These are phyloP conservation scores for Lolium rigidum DNA, from an alignment of 176 grass and related monocot genomes.

Conservation along the genomic window DNA sequence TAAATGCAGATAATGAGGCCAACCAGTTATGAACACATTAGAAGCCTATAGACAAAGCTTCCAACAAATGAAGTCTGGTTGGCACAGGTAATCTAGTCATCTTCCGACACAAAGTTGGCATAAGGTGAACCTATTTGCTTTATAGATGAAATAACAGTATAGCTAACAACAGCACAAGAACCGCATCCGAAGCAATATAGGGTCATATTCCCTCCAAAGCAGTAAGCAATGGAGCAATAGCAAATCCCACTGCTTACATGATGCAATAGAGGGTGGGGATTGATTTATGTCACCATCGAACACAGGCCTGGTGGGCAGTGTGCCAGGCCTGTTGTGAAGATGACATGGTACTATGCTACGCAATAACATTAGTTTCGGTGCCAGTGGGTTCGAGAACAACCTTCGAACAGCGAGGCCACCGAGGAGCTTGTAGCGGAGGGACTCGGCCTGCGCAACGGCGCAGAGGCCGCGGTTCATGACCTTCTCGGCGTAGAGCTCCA, in stretches of 20 bases:
- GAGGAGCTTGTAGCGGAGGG: slow-evolving; percentile 87
- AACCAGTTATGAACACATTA: slow-evolving; percentile 28
- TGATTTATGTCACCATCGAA: slow-evolving; percentile 75
- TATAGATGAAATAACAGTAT: slow-evolving; percentile 66
- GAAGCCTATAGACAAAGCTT: slow-evolving; percentile 40
- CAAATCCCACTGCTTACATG: background rate
- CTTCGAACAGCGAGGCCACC: slow-evolving; percentile 83
- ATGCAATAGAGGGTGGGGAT: slow-evolving; percentile 19
- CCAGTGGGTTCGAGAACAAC: slow-evolving; percentile 7
- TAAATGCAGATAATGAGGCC: slow-evolving; percentile 8
- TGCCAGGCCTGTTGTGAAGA: slow-evolving; percentile 69
- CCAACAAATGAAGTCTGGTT: slow-evolving; percentile 18
- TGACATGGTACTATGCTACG: slow-evolving; percentile 40
- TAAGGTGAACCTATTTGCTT: slow-evolving; percentile 80
- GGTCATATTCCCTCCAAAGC: slow-evolving; percentile 53
- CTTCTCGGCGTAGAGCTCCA: slow-evolving; percentile 85
- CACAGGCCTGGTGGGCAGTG: slow-evolving; percentile 50
- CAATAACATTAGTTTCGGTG: background rate
- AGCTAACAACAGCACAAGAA: background rate
- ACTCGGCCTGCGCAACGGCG: slow-evolving; percentile 84
- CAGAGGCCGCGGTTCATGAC: slow-evolving; percentile 87
- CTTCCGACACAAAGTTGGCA: slow-evolving; percentile 97
- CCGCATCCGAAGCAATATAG: slow-evolving; percentile 50
- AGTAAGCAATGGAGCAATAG: slow-evolving; percentile 36
- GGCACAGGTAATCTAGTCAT: slow-evolving; percentile 65